phyloP scores from a whole-genome alignment of 2,329 filamentous ascomycete genomes.

The Rutstroemia sp. region DNA sequence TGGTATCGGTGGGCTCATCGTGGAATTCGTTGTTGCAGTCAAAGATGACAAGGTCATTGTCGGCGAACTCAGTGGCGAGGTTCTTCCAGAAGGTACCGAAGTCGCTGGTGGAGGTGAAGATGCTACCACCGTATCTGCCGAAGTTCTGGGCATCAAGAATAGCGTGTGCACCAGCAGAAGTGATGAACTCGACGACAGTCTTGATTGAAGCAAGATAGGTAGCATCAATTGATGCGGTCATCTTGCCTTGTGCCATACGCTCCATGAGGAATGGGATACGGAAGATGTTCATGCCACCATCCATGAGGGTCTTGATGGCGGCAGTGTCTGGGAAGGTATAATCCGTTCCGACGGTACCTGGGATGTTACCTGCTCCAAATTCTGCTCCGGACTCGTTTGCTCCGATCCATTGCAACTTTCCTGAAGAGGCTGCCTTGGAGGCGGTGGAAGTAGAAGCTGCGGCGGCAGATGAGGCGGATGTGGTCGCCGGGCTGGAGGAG shows the following conservation, averaged over 20 bases:
- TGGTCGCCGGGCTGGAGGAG: not conserved
- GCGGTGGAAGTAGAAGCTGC: not conserved
- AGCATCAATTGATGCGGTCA: constrained; percentile 38
- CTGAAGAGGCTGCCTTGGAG: not conserved
- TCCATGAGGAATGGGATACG: constrained; percentile 43
- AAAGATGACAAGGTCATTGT: constrained; percentile 32
- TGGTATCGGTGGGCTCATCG: constrained; percentile 17
- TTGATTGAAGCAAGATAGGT: constrained; percentile 37
- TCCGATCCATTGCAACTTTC: constrained; percentile 17
- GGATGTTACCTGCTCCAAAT: constrained; percentile 49
- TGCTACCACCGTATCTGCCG: constrained; percentile 39
- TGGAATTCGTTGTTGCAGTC: constrained; percentile 41
- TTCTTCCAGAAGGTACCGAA: constrained; percentile 37
- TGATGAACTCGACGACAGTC: constrained; percentile 39
- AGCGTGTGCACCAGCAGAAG: constrained; percentile 38
- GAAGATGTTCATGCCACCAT: constrained; percentile 11
- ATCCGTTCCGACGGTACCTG: constrained; percentile 48
- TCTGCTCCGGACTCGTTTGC: constrained; percentile 49
- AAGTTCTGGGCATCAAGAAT: constrained; percentile 45
- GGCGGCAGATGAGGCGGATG: not conserved
- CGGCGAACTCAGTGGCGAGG: constrained; percentile 31
- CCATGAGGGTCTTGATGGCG: constrained; percentile 6
- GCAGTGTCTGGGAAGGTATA: constrained; percentile 50
- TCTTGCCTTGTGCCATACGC: constrained; percentile 40
- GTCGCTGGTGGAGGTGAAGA: constrained; percentile 30